Percentiles rank a stretch among this genome's conserved stretches.
Conservation (phyloP, 2,329 filamentous ascomycete species). For the Colletotrichum theobromicola region DNA sequence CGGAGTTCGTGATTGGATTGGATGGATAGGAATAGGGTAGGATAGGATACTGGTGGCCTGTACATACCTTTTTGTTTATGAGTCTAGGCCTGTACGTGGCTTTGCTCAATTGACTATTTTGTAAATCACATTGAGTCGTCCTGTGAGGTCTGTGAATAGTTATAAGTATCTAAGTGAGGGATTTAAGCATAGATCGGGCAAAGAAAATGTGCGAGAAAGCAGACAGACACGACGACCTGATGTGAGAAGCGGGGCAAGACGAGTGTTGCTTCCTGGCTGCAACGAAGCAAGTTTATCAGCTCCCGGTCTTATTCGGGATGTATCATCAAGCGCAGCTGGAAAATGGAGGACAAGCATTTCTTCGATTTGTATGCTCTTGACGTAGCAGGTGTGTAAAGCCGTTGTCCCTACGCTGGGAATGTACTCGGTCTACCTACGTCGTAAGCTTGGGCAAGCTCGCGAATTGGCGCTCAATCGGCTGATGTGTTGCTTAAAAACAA, state of each 20-base stretch:
- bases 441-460: no score
- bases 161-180: neutral
- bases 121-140: neutral
- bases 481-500: no score
- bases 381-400: no score
- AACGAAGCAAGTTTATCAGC: neutral
- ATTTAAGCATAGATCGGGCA: neutral
- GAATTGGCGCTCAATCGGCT: no score
- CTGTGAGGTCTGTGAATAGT: neutral
- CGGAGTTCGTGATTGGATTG: neutral
- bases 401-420: no score
- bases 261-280: neutral
- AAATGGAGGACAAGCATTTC: neutral
- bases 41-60: neutral
- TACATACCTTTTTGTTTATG: neutral
- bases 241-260: neutral
- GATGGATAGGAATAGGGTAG: neutral
- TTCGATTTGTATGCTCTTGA: neutral
- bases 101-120: neutral
- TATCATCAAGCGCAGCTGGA: neutral
- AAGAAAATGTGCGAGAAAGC: neutral
- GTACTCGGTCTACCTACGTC: no score
- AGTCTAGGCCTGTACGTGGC: neutral
- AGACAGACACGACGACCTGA: no score
- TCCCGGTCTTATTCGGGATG: rapidly evolving